Percentiles rank a stretch among this genome's conserved stretches.
These are phyloP conservation scores for Roridomyces roridus DNA, from an alignment of 768 basidiomycete species.

Conservation along the genomic window DNA sequence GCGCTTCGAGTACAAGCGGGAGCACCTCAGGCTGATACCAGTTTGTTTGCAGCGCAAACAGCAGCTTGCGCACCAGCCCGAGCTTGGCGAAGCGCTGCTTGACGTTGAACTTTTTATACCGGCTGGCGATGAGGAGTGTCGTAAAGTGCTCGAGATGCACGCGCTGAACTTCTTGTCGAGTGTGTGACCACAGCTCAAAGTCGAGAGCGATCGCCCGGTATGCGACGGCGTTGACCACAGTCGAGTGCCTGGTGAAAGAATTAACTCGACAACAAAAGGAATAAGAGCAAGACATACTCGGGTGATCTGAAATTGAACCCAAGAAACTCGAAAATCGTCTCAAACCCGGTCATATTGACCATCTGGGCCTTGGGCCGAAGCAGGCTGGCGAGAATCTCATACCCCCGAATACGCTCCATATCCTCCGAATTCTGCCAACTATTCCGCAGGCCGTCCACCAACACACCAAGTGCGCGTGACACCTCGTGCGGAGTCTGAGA, in stretches of 20 bases:
- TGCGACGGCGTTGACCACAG: constrained; percentile 80
- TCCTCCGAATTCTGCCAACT: constrained; percentile 96
- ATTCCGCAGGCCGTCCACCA: constrained; percentile 79
- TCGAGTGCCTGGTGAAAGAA: constrained; percentile 63
- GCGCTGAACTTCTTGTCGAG: constrained; percentile 73
- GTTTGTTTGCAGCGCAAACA: constrained; percentile 83
- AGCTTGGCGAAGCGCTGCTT: constrained; percentile 76
- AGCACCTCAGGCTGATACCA: constrained; percentile 70
- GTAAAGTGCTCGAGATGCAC: constrained; percentile 84
- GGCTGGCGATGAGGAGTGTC: constrained; percentile 73
- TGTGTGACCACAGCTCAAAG: constrained; percentile 87
- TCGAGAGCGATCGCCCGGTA: constrained; percentile 87
- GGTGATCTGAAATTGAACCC: constrained; percentile 85
- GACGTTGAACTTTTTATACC: constrained; percentile 79
- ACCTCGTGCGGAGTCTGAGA: constrained; percentile 77
- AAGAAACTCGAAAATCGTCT: constrained; percentile 84
- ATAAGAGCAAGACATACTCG: constrained; percentile 56
- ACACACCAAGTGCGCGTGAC: constrained; percentile 70
- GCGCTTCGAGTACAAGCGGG: constrained; percentile 59
- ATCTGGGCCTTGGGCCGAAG: constrained; percentile 73
- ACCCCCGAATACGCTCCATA: constrained; percentile 89
- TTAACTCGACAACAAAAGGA: too few relatives aligned
- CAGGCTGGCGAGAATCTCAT: constrained; percentile 82
- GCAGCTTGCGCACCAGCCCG: constrained; percentile 70
- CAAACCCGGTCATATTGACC: constrained; percentile 82